Conservation (phyloP, 768 basidiomycete genomes). For the Cystofilobasidium bisporidii region DNA sequence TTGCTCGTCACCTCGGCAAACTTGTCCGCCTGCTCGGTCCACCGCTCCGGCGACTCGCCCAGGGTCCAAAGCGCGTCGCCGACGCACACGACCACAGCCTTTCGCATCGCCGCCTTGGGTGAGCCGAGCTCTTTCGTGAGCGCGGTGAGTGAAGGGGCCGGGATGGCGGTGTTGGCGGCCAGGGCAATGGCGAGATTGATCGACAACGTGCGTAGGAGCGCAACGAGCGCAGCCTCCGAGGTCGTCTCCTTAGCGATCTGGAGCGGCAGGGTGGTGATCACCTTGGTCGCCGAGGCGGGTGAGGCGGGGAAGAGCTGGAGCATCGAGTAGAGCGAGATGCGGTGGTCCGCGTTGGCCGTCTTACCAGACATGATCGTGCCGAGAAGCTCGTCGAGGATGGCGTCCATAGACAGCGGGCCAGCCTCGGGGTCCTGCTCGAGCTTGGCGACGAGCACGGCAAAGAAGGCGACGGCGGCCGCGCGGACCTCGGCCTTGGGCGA, state of each 20-base stretch:
- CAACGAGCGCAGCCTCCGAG: conserved; percentile 50
- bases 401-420: conserved; percentile 10
- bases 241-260: conserved; percentile 66
- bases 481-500: conserved; percentile 61
- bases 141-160: conserved; percentile 45
- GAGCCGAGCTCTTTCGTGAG: conserved; percentile 65
- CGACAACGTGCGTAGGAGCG: conserved; percentile 51
- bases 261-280: conserved; percentile 43
- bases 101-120: conserved; percentile 53
- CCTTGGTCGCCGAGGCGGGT: conserved; percentile 35
- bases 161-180: conserved; percentile 42
- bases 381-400: conserved; percentile 57
- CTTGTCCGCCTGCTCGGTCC: conserved; percentile 43
- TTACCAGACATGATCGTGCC: conserved; percentile 72
- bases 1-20: conserved; percentile 53
- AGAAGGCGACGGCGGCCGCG: conserved; percentile 50
- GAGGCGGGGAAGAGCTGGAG: conserved; percentile 26
- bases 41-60: conserved; percentile 35
- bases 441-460: conserved; percentile 45
- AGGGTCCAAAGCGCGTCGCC: conserved; percentile 54
- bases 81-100: conserved; percentile 55
- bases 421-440: conserved; percentile 42
- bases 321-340: conserved; percentile 71
- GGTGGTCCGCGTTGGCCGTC: conserved; percentile 77
- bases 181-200: conserved; percentile 55